A percentile compares a stretch with the other conserved stretches of the same genome.
These are phyloP conservation scores for Candolleomyces aberdarensis DNA, from an alignment of 768 basidiomycete species.

Conservation along the genomic window DNA sequence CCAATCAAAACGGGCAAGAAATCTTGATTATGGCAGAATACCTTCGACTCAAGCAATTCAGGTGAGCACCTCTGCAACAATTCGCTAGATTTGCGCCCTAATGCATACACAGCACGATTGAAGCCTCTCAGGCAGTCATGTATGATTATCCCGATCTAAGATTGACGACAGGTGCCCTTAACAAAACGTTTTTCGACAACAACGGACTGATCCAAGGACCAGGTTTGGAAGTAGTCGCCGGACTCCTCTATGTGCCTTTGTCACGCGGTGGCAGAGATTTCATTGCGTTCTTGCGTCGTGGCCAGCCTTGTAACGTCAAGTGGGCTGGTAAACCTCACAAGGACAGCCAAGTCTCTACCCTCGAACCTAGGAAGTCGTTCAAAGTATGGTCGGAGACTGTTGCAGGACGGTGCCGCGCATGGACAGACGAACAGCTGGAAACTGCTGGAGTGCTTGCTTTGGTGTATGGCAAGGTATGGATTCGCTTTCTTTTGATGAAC, in stretches of 20 bases:
- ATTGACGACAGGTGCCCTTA: slow-evolving; percentile 42
- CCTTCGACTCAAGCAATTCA: slow-evolving; percentile 68
- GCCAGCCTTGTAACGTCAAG: slow-evolving; percentile 64
- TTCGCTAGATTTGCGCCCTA: no score
- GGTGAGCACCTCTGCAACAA: no score
- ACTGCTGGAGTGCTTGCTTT: slow-evolving; percentile 77
- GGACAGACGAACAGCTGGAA: slow-evolving; percentile 83
- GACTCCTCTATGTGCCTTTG: slow-evolving; percentile 72
- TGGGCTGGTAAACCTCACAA: slow-evolving; percentile 75
- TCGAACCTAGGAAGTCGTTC: slow-evolving; percentile 81
- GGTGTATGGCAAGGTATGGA: slow-evolving; percentile 66
- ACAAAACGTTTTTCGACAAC: background rate
- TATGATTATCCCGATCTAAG: slow-evolving; percentile 71
- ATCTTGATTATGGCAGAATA: slow-evolving; percentile 79
- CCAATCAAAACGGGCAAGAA: slow-evolving; percentile 71
- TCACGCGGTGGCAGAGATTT: slow-evolving; percentile 74
- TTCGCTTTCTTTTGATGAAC: background rate
- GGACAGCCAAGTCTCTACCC: slow-evolving; percentile 24
- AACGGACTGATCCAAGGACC: slow-evolving; percentile 2
- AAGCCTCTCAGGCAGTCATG: slow-evolving; percentile 66
- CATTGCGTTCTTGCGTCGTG: slow-evolving; percentile 76
- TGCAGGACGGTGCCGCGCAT: slow-evolving; percentile 60
- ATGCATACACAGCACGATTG: slow-evolving; percentile 47
- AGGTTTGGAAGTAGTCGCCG: slow-evolving; percentile 65
- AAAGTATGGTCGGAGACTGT: slow-evolving; percentile 77